A percentile compares a stretch with the other conserved stretches of the same genome.
Conservation (phyloP, 805 yeast genomes). For the Candida maltosa region DNA sequence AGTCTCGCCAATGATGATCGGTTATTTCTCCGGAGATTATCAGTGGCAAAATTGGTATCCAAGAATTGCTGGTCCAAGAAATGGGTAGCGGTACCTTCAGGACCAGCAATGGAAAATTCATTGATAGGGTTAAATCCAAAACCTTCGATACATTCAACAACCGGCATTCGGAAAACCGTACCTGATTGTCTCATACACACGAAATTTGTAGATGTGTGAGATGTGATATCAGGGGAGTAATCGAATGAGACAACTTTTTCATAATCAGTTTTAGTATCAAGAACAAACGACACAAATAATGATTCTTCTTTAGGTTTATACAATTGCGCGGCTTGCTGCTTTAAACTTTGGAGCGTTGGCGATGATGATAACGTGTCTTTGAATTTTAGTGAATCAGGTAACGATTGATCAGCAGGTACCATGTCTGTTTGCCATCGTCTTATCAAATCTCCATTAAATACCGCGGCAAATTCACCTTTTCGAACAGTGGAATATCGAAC, state of each 20-base stretch:
- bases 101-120: slow-evolving; percentile 59
- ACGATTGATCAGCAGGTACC: slow-evolving; percentile 37
- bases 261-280: slow-evolving; percentile 69
- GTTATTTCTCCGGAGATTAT: slow-evolving; percentile 2
- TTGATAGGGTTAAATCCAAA: slow-evolving; percentile 66
- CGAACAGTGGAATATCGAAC: slow-evolving; percentile 65
- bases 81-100: slow-evolving; percentile 49
- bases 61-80: slow-evolving; percentile 28
- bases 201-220: slow-evolving; percentile 57
- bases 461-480: slow-evolving; percentile 71
- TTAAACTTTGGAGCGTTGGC: slow-evolving; percentile 14
- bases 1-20: slow-evolving; percentile 10
- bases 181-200: slow-evolving; percentile 93
- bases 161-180: slow-evolving; percentile 76
- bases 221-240: slow-evolving; percentile 55
- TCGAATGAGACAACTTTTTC: slow-evolving; percentile 86
- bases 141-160: slow-evolving; percentile 61
- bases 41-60: slow-evolving; percentile 9
- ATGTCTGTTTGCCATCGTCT: slow-evolving; percentile 78
- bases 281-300: slow-evolving; percentile 71
- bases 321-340: slow-evolving; percentile 33
- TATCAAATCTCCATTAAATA: slow-evolving; percentile 73
- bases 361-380: slow-evolving; percentile 2
- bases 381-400: not conserved
- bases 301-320: slow-evolving; percentile 48